Evolutionary conservation across 106 monocot genomes (phyloP), one percentile per base, ranked within the genome.

Genomic region (Amphibolis antarctica): DNA sequence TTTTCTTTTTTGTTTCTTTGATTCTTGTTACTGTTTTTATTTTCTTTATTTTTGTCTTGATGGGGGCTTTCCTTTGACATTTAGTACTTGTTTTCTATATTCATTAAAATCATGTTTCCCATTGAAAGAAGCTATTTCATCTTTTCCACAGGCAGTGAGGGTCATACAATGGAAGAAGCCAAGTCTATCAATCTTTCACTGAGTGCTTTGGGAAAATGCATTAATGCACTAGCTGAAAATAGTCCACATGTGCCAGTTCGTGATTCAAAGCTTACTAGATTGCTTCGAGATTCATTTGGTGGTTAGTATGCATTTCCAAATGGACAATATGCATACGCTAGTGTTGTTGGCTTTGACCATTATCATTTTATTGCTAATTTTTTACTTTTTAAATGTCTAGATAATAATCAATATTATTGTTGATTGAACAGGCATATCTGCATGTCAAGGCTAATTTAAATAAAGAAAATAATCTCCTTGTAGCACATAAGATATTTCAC

Each of bases 261-360:
- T 80, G 94, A 96, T 76, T 96, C 94, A 44, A 96, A 96, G 67
- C 84, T 96, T 59, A 96, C 94, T 55, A 81, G 94, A 46, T 74
- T 96, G 66, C 86, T 96, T 78, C 76, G 84, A 76, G 94, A 96
- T 84, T 96, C 94, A 75, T 96, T 96, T 89, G 94, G 94, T 63
- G 94, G 94, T 96, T 55, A 74, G 75, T 56, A 28, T 51, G 17
- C 5, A 46, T 15, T 23, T 63, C 20, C 15, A 11, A 46, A 1
- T 20, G n/a, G n/a, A n/a, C n/a, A 19, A 42, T 6, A 12, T 30
- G 12, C 49, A 17, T 49, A 15, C 17, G 0, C 0, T 49, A 49
- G 49, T 3, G 0, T 15, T 49, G n/a, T 49, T 49, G 49, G n/a
- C 12, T 49, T 49, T 14, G 12, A 12, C 49, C 0, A 4, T 17